phyloP scores from a whole-genome alignment of 2,329 filamentous ascomycete species.

The Plectosphaerella cucumerina region DNA sequence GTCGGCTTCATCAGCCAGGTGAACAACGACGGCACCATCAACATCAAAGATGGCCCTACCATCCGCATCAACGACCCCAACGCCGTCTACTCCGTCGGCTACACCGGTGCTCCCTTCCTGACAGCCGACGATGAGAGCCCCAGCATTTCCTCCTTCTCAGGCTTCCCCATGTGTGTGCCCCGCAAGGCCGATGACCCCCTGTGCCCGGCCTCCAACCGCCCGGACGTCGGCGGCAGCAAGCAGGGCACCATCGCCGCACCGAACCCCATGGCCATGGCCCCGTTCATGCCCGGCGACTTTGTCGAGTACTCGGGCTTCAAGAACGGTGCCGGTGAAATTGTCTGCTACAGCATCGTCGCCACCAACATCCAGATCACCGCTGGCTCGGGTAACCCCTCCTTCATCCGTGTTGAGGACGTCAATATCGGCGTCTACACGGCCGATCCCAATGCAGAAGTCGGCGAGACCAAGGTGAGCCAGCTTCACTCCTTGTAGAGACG shows the following conservation, averaged over 20 bases:
- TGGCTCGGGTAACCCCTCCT: constrained; percentile 25
- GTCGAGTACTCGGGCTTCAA: constrained; percentile 33
- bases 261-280: constrained; percentile 33
- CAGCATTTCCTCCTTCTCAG: constrained; percentile 39
- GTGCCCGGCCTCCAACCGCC: constrained; percentile 31
- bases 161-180: constrained; percentile 48
- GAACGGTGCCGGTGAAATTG: constrained; percentile 21
- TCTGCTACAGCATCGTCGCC: constrained; percentile 29
- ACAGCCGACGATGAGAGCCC: constrained; percentile 43
- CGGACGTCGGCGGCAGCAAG: constrained; percentile 11
- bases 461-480: constrained; percentile 18
- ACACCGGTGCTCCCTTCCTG: constrained; percentile 31
- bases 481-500: neutral
- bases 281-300: constrained; percentile 33
- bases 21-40: constrained; percentile 25
- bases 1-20: constrained; percentile 29
- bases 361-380: constrained; percentile 31
- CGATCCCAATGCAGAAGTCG: constrained; percentile 26
- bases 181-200: constrained; percentile 28
- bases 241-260: constrained; percentile 21
- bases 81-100: constrained; percentile 33
- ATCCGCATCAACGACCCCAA: constrained; percentile 38
- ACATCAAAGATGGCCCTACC: constrained; percentile 29
- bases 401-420: constrained; percentile 35
- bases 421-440: constrained; percentile 32